Evolutionary conservation across 768 basidiomycete genomes (phyloP).

Genomic region (Lactarius indigo): DNA sequence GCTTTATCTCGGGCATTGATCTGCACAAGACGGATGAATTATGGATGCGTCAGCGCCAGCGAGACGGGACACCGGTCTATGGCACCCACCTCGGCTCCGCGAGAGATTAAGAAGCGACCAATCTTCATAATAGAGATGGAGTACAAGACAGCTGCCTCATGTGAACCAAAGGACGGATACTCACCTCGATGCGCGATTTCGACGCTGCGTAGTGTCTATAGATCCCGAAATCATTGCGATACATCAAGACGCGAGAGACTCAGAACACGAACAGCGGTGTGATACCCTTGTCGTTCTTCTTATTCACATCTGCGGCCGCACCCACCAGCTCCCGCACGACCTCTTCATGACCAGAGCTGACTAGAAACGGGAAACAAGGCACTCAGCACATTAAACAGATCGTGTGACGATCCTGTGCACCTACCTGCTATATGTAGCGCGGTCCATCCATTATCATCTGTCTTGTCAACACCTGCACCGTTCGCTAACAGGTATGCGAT

Average conservation of each 20-base stretch:
- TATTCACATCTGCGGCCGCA: conserved; percentile 80
- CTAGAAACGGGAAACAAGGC: conserved; percentile 38
- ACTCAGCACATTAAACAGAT: neutral
- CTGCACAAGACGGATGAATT: conserved; percentile 41
- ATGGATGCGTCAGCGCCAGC: conserved; percentile 28
- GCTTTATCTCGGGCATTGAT: conserved; percentile 94
- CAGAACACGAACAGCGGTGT: conserved; percentile 64
- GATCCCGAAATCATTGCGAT: conserved; percentile 13
- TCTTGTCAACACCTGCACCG: conserved; percentile 62
- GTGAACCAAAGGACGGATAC: neutral
- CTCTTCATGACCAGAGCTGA: conserved; percentile 76
- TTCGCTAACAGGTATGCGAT: conserved; percentile 65
- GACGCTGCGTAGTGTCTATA: conserved; percentile 89
- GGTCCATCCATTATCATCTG: conserved; percentile 71
- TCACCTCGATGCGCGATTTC: conserved; percentile 75
- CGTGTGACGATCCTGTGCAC: conserved; percentile 10
- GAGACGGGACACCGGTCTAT: conserved; percentile 23
- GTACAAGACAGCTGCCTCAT: neutral
- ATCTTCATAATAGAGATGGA: conserved; percentile 51
- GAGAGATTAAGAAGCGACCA: conserved; percentile 76
- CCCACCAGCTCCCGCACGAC: conserved; percentile 74
- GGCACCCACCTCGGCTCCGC: conserved; percentile 84
- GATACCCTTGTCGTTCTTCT: conserved; percentile 76
- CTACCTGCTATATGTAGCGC: conserved; percentile 76
- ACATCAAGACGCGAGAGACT: conserved; percentile 20